These are phyloP conservation scores for Cenchrus americanus DNA, from an alignment of 176 grass and related monocot species.

Conservation along the genomic window DNA sequence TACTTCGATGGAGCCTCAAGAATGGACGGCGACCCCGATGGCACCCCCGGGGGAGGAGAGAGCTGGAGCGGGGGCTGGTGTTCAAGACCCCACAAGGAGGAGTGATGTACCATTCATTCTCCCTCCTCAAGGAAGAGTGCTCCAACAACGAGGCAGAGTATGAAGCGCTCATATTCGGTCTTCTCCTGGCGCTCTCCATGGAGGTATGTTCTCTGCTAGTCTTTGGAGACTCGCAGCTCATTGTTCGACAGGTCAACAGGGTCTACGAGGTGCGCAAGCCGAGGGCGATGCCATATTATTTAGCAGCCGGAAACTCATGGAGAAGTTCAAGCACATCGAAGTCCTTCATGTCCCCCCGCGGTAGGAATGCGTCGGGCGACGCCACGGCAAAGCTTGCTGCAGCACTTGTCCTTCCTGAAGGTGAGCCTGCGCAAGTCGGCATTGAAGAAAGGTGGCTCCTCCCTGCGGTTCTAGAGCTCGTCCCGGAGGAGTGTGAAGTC, in stretches of 20 bases:
- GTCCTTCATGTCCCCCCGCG: background rate
- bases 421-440: background rate
- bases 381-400: background rate
- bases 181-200: background rate
- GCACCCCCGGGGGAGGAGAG: background rate
- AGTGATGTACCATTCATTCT: background rate
- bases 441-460: background rate
- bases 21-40: background rate
- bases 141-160: background rate
- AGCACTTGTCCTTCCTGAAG: background rate
- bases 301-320: background rate
- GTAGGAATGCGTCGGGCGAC: background rate
- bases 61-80: background rate
- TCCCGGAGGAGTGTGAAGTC: background rate
- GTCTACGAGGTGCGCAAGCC: background rate
- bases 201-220: background rate
- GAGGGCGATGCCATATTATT: background rate
- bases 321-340: background rate
- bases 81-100: background rate
- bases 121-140: background rate
- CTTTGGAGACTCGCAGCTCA: background rate
- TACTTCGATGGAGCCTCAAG: background rate
- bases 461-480: background rate
- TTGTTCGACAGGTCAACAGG: background rate
- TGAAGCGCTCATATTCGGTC: background rate